Evolutionary conservation across 352 stramenopile species (phyloP).

Genomic region (Phytophthora pini): DNA sequence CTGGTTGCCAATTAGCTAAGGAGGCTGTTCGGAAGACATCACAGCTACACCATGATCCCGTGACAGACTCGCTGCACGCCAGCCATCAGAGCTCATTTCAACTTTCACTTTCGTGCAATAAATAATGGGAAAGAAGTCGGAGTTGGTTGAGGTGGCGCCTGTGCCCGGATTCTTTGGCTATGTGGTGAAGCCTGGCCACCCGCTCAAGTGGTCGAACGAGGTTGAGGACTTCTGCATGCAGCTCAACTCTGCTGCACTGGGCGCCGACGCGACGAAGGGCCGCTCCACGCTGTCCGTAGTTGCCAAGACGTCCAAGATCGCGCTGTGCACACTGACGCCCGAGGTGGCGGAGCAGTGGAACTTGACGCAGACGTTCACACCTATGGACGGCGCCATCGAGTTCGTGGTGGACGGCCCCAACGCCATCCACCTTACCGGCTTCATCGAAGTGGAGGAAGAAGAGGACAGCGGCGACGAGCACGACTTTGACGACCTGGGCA

Average conservation of each 20-base stretch:
- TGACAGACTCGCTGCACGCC: background rate
- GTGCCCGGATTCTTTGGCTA: constrained; percentile 85
- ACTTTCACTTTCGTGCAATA: background rate
- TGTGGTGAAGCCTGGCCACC: constrained; percentile 66
- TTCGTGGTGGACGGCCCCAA: constrained; percentile 79
- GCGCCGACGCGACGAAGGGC: constrained; percentile 51
- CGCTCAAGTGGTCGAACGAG: constrained; percentile 75
- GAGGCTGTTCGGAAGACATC: no score
- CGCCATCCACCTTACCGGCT: constrained; percentile 81
- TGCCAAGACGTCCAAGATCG: constrained; percentile 75
- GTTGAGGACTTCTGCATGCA: constrained; percentile 80
- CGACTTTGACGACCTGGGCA: constrained; percentile 50
- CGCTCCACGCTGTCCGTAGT: constrained; percentile 80
- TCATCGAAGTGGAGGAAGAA: constrained; percentile 82
- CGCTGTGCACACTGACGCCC: constrained; percentile 74
- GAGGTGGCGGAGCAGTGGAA: constrained; percentile 77
- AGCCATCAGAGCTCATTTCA: constrained; percentile 11
- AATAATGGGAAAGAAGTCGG: constrained; percentile 36
- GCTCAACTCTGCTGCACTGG: constrained; percentile 79
- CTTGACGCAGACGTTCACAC: constrained; percentile 80
- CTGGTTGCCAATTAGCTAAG: no score
- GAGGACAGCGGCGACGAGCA: constrained; percentile 70
- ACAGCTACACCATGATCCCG: no score
- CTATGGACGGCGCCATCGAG: constrained; percentile 72
- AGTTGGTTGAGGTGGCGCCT: constrained; percentile 46